Base-by-base conservation (phyloP, 192 early-diverging fungal genomes). In the Funneliformis geosporum region DNA sequence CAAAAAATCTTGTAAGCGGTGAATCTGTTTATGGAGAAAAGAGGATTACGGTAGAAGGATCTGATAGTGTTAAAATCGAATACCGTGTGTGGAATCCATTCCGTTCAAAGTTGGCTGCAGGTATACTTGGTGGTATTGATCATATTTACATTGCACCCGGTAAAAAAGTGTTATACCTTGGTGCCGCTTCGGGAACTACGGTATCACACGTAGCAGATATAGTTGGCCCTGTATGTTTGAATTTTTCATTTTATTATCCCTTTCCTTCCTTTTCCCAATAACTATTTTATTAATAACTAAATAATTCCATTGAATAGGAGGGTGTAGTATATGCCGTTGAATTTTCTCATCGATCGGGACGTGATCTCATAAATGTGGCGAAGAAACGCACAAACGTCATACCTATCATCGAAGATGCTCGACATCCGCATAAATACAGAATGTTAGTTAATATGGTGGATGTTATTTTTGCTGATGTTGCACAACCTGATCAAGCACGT, bases 61-160 rank as follows among this genome's bases (percentile, higher is more conserved):
- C 91, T 73, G 98, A 99, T 67, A 95, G 95, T 76, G 93, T 94
- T 81, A 99, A 99, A 88, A 92, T 92, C 47, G 98, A 99, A 88
- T 99, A 99, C 88, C 92, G 98, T 79, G 96, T 99, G 75, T 99
- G 98, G 98, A 99, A 99, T 85, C 98, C 98, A 79, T 99, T 99
- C 94, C 91, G 98, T 81, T 98, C 96, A 82, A 99, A 99, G 92
- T 83, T 99, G 59, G 98, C 98, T 67, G 98, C 98, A 75, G 96
- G 96, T 86, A 91, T 99, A 68, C 91, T 99, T 16, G 96, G 97
- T 81, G 96, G 97, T 91, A 85, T 98, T 71, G 98, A 99, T 87
- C 83, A 97, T 86, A 94, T 99, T 83, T 91, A 95, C 84, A 96
- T 99, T 86, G 90, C 87, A 14, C 98, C 98, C 8, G 95, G 95